Percentiles rank a stretch among this genome's conserved stretches.
Evolutionary conservation across 768 basidiomycete genomes (phyloP).

Genomic region (Austroboletus eburneus): DNA sequence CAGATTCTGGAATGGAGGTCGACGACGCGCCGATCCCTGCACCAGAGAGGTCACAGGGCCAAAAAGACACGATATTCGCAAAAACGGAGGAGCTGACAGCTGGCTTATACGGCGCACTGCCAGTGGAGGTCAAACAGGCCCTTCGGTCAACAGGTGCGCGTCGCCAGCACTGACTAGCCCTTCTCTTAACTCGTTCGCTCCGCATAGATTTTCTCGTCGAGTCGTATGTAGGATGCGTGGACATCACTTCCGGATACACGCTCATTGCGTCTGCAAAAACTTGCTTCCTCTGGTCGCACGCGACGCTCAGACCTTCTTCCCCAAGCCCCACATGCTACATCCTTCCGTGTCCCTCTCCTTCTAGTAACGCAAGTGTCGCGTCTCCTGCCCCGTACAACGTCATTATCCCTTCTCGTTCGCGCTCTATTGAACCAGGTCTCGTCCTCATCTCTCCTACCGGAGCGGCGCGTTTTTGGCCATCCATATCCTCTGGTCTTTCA

Average conservation of each 20-base stretch:
- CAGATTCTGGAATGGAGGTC: slow-evolving; percentile 61
- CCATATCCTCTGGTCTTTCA: slow-evolving; percentile 77
- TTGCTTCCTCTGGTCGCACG: slow-evolving; percentile 83
- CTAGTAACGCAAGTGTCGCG: slow-evolving; percentile 41
- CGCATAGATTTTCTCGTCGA: slow-evolving; percentile 66
- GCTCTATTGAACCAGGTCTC: slow-evolving; percentile 70
- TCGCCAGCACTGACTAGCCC: not conserved
- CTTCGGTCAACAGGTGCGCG: slow-evolving; percentile 58
- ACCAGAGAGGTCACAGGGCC: slow-evolving; percentile 32
- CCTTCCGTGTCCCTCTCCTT: slow-evolving; percentile 61
- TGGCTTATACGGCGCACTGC: slow-evolving; percentile 64
- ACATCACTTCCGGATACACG: slow-evolving; percentile 68
- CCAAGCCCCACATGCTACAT: slow-evolving; percentile 73
- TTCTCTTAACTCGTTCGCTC: not conserved
- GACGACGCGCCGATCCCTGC: slow-evolving; percentile 49
- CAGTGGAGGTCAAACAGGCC: slow-evolving; percentile 70
- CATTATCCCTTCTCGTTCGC: slow-evolving; percentile 59
- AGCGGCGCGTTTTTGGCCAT: slow-evolving; percentile 82
- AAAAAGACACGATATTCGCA: slow-evolving; percentile 49
- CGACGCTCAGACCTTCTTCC: slow-evolving; percentile 59
- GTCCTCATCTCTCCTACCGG: slow-evolving; percentile 72
- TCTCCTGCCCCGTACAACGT: slow-evolving; percentile 47
- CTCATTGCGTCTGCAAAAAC: slow-evolving; percentile 67
- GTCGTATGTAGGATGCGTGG: slow-evolving; percentile 66
- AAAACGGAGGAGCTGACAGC: slow-evolving; percentile 70